Evolutionary conservation across 768 basidiomycete species (phyloP), one percentile per base, ranked within the genome.

Genomic region (Leucocoprinus leucothites): DNA sequence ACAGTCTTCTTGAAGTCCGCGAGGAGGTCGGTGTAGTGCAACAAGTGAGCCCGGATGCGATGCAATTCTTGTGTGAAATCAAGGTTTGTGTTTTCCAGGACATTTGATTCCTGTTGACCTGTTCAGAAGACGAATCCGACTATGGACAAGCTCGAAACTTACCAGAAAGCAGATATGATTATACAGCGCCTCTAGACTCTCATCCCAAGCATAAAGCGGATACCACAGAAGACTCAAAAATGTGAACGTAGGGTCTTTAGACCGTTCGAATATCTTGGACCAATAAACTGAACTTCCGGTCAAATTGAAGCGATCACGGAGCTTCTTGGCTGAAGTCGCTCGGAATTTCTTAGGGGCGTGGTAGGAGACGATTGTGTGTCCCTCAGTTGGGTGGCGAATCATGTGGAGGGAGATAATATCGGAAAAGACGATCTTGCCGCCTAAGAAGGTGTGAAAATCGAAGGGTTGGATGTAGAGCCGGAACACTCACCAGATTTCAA

Each of bases 181-280:
- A 48, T 79, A 80, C 21, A 82, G 63, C 16, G 61, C 60, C 56
- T 81, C 80, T 4, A 82, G 63, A 0, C 77, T 69, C 61, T 81
- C 72, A 48, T 82, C 80, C 78, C 79, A 82, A 1, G 76, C 75
- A 58, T 81, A 82, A 38, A 81, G 51, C 3, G 78, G 72, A 49
- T 81, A 75, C 81, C 80, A 82, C 22, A 82, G 61, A 21, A 73
- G 69, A 5, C 76, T 68, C 21, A 82, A 58, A 31, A 81, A 66
- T 0, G 79, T 49, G 50, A 81, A 78, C 0, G 81, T 81, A 1
- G 79, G 78, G 56, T 82, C 81, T 8, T 63, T 64, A 1, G 77
- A 70, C 25, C 61, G 64, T 58, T 51, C 38, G n/a, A 70, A 62
- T 19, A 70, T 63, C 19, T 66, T 65, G 45, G 66, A 63, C 72